Conservation (phyloP, 768 basidiomycete species). For the Dendrothele bispora region DNA sequence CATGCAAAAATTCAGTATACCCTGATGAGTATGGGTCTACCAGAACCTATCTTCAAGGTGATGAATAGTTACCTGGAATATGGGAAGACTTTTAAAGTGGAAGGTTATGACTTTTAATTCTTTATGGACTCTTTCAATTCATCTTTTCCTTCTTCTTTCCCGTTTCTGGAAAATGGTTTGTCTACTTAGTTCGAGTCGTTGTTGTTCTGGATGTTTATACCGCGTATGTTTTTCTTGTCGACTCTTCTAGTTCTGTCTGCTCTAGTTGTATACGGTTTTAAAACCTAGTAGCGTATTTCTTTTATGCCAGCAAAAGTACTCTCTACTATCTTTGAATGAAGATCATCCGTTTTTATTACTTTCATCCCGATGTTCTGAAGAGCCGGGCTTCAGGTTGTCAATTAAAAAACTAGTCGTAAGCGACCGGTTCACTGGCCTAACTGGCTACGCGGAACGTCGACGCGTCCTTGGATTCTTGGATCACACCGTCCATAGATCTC, state of each 20-base stretch:
- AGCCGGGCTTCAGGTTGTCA: too few species aligned
- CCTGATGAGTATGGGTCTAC: slow-evolving; percentile 90
- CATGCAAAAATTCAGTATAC: slow-evolving; percentile 94
- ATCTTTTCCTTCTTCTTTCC: not conserved
- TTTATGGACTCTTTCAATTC: slow-evolving; percentile 3
- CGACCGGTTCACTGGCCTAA: too few species aligned
- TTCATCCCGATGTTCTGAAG: too few species aligned
- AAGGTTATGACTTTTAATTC: slow-evolving; percentile 75
- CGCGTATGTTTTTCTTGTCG: not conserved
- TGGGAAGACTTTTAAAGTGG: slow-evolving; percentile 84
- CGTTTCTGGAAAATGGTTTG: not conserved
- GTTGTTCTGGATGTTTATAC: not conserved
- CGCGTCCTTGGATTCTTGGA: too few species aligned
- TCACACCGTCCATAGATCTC: too few species aligned
- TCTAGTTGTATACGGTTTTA: not conserved
- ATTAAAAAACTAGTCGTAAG: too few species aligned
- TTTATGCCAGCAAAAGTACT: too few species aligned
- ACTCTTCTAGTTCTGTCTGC: not conserved
- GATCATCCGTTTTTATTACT: too few species aligned
- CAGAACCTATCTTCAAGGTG: slow-evolving; percentile 85
- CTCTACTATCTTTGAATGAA: too few species aligned
- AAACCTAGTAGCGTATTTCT: not conserved
- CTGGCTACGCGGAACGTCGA: too few species aligned
- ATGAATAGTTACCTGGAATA: slow-evolving; percentile 92
- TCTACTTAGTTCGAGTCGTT: not conserved